phyloP scores from a whole-genome alignment of 2,329 filamentous ascomycete genomes.

The Teratosphaeria nubilosa region DNA sequence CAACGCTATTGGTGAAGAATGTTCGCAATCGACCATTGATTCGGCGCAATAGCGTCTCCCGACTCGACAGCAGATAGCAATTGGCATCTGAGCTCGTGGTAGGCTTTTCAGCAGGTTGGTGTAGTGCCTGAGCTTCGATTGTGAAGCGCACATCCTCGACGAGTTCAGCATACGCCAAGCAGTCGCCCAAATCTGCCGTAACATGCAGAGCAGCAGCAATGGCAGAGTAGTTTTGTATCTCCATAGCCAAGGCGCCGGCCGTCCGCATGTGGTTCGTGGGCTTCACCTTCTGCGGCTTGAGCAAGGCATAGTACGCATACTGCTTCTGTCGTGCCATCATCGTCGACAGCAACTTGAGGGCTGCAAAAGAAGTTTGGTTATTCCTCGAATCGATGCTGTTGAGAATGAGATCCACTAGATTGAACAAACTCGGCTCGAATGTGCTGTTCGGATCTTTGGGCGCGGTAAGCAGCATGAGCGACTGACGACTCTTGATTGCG shows the following conservation, averaged over 20 bases:
- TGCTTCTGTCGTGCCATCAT: slow-evolving; percentile 80
- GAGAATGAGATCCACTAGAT: slow-evolving; percentile 79
- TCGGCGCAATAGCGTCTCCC: slow-evolving; percentile 43
- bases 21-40: slow-evolving; percentile 54
- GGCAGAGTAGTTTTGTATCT: slow-evolving; percentile 60
- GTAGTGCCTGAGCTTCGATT: slow-evolving; percentile 22
- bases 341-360: slow-evolving; percentile 74
- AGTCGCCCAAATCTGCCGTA: slow-evolving; percentile 46
- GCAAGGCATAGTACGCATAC: slow-evolving; percentile 68
- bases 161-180: slow-evolving; percentile 58
- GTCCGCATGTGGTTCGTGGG: slow-evolving; percentile 49
- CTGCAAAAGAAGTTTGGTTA: slow-evolving; percentile 80
- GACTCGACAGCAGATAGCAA: slow-evolving; percentile 5
- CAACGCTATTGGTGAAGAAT: slow-evolving; percentile 84
- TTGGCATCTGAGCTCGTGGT: neutral
- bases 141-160: slow-evolving; percentile 51
- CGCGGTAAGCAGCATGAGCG: slow-evolving; percentile 74
- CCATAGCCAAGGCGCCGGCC: slow-evolving; percentile 62
- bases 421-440: slow-evolving; percentile 80
- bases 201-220: slow-evolving; percentile 60
- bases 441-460: slow-evolving; percentile 65
- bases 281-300: slow-evolving; percentile 54
- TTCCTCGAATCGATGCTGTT: slow-evolving; percentile 77
- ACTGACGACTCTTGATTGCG: slow-evolving; percentile 71
- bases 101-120: neutral